Percentiles rank a stretch among this genome's conserved stretches.
Conservation (phyloP, 768 basidiomycete species). For the Russula emetica region DNA sequence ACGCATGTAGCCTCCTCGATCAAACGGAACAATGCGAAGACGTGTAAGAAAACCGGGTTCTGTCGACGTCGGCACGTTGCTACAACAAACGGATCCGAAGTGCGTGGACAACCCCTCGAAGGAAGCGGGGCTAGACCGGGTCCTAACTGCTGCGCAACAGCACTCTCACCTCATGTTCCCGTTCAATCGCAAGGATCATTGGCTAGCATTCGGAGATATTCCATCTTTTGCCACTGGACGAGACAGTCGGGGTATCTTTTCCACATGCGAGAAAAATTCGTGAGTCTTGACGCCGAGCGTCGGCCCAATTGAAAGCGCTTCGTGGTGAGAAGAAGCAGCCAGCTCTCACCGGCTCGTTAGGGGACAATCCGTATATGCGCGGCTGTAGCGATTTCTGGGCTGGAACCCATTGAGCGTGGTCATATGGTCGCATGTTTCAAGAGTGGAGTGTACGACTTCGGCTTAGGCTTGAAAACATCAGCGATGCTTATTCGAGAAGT, state of each 20-base stretch:
- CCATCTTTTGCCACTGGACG: constrained; percentile 18
- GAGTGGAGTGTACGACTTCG: constrained; percentile 1
- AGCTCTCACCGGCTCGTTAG: constrained; percentile 1
- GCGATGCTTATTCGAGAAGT: not conserved
- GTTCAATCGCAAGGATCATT: not conserved
- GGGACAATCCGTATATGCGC: constrained; percentile 2
- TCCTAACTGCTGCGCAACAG: not conserved
- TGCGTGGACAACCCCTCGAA: not conserved
- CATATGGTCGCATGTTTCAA: not conserved
- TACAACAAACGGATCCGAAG: constrained; percentile 12
- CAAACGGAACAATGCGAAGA: constrained; percentile 22
- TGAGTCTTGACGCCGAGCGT: constrained; percentile 10
- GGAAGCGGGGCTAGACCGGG: constrained; percentile 13
- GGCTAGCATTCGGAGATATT: constrained; percentile 10
- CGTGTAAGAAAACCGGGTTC: constrained; percentile 8
- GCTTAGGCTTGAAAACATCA: constrained; percentile 7
- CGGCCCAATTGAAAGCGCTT: constrained; percentile 1
- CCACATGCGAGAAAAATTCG: not conserved
- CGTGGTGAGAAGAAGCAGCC: constrained; percentile 13
- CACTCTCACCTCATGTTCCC: constrained; percentile 14
- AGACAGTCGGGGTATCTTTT: not conserved
- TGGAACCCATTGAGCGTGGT: not conserved
- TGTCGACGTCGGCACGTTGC: constrained; percentile 9
- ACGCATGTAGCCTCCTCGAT: constrained; percentile 19
- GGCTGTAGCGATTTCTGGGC: constrained; percentile 9